Conservation (phyloP, 306 rosid species). For the Gastrolobium villosum region DNA sequence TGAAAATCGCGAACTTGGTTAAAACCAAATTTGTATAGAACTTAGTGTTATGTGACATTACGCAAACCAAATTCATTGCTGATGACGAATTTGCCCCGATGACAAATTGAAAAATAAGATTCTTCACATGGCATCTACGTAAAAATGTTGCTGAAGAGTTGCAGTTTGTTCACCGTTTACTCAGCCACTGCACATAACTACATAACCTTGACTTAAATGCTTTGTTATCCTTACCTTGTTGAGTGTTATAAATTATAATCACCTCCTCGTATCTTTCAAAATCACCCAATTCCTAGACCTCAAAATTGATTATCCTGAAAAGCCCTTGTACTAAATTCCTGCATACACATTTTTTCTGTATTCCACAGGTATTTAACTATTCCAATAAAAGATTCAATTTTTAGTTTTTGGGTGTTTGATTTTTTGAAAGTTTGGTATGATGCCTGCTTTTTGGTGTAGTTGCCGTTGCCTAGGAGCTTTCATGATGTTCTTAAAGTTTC, state of each 20-base stretch:
- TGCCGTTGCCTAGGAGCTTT: constrained; percentile 52
- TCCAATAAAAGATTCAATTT: background rate
- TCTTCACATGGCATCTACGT: too few relatives aligned
- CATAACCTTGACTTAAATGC: background rate
- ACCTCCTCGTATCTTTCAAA: background rate
- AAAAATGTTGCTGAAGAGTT: too few relatives aligned
- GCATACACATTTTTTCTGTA: background rate
- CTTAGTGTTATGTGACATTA: too few relatives aligned
- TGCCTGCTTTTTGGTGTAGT: constrained; percentile 48
- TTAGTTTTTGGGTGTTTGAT: background rate
- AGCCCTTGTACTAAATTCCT: background rate
- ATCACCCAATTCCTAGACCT: background rate
- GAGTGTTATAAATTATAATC: background rate
- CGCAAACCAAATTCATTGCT: too few relatives aligned
- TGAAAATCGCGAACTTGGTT: too few relatives aligned
- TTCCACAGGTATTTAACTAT: constrained; percentile 4
- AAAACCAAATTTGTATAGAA: too few relatives aligned
- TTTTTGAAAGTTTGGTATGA: constrained; percentile 46
- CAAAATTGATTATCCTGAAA: background rate
- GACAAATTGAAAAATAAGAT: too few relatives aligned
- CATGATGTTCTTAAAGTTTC: constrained; percentile 53
- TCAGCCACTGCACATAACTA: background rate
- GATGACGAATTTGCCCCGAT: too few relatives aligned
- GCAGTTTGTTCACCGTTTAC: too few relatives aligned
- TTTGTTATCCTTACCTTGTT: background rate